Conservation (phyloP, 2,329 filamentous ascomycete species). For the Paecilomyces formosus region DNA sequence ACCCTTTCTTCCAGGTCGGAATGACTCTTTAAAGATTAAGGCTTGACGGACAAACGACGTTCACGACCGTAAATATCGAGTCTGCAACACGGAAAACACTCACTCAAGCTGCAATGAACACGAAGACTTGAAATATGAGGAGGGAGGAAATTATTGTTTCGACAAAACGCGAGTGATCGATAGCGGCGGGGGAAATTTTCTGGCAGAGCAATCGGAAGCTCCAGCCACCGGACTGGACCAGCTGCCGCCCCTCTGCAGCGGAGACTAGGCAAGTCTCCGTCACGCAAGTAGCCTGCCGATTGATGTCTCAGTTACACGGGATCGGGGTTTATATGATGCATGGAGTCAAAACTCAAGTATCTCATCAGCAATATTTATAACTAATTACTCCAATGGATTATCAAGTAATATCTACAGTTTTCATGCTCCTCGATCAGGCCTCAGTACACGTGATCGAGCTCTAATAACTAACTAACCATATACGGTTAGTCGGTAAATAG, state of each 20-base stretch:
- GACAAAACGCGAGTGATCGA: conserved; percentile 2
- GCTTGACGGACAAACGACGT: not conserved
- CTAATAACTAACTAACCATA: not conserved
- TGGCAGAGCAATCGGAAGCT: conserved; percentile 10
- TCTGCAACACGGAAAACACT: not conserved
- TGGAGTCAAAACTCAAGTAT: not conserved
- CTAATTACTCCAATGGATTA: not conserved
- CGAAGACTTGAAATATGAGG: not conserved
- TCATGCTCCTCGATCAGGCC: not conserved
- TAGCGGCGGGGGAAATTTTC: conserved; percentile 15
- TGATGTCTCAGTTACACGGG: not conserved
- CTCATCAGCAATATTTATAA: no score
- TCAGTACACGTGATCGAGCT: not conserved
- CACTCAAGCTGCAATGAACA: not conserved
- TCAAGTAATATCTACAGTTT: not conserved
- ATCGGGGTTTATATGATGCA: not conserved
- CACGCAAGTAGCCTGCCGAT: not conserved
- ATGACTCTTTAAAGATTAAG: not conserved
- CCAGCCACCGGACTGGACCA: conserved; percentile 2
- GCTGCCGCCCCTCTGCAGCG: not conserved
- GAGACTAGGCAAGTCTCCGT: not conserved
- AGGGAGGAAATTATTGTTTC: not conserved
- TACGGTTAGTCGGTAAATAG: not conserved
- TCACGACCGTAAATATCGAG: not conserved
- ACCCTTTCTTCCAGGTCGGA: not conserved